phyloP scores from a whole-genome alignment of 176 grass and related monocot species.

The Oryza nivara region DNA sequence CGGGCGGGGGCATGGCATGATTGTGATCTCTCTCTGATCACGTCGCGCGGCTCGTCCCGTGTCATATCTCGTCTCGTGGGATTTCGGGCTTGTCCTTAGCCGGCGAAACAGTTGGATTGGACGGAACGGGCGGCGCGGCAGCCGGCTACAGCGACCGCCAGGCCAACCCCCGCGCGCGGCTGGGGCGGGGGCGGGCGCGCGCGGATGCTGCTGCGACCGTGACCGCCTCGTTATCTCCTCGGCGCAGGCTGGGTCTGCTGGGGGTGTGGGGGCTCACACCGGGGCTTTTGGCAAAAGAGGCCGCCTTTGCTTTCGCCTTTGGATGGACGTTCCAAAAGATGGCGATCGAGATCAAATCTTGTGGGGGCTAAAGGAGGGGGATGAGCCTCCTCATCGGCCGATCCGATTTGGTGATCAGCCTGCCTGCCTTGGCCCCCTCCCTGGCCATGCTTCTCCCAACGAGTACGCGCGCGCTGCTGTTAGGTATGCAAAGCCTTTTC shows the following conservation, averaged over 20 bases:
- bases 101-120: constrained; percentile 30
- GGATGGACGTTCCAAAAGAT: constrained; percentile 31
- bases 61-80: neutral
- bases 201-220: neutral
- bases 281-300: constrained; percentile 47
- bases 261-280: neutral
- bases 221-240: constrained; percentile 1
- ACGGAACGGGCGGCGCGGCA: constrained; percentile 4
- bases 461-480: neutral
- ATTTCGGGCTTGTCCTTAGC: constrained; percentile 35
- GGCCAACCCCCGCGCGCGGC: neutral
- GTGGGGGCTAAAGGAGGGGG: neutral
- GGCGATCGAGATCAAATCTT: constrained; percentile 28
- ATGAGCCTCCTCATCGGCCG: neutral
- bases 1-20: neutral
- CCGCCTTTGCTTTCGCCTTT: constrained; percentile 13
- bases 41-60: neutral
- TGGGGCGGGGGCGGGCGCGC: neutral
- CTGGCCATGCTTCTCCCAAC: neutral
- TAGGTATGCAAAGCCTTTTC: neutral
- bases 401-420: constrained; percentile 16
- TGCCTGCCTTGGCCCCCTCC: neutral
- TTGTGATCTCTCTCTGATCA: neutral
- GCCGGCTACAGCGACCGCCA: neutral
- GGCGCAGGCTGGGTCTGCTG: neutral